Percentiles rank a stretch among this genome's conserved stretches.
Evolutionary conservation across 2,329 filamentous ascomycete genomes (phyloP).

Genomic region (Scedosporium boydii): DNA sequence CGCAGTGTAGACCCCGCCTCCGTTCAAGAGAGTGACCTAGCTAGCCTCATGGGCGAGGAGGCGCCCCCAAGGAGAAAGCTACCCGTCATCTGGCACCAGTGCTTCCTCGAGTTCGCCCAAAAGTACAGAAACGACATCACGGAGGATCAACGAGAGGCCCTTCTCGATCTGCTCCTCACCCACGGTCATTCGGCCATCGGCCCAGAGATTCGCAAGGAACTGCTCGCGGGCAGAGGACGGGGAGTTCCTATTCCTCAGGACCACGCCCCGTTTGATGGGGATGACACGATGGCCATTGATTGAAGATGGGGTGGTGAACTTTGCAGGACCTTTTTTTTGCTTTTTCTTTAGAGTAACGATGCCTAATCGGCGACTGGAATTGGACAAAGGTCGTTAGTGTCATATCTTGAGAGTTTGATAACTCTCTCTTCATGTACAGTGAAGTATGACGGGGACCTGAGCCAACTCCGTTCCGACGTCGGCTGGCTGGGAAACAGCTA

Average conservation of each 20-base stretch:
- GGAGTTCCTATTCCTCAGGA: constrained; percentile 53
- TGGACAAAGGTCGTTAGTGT: too few species aligned
- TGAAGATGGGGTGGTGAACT: constrained; percentile 13
- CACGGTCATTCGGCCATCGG: constrained; percentile 83
- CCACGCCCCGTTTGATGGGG: constrained; percentile 51
- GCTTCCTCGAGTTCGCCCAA: constrained; percentile 82
- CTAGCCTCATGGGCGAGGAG: constrained; percentile 33
- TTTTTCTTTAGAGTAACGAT: background rate
- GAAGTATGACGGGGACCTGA: too few species aligned
- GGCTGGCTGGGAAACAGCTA: too few species aligned
- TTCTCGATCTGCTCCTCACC: constrained; percentile 76
- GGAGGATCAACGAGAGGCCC: constrained; percentile 83
- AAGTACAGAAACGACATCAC: constrained; percentile 94
- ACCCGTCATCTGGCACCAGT: constrained; percentile 95
- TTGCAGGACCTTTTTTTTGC: background rate
- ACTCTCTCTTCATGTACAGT: background rate
- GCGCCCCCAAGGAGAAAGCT: constrained; percentile 54
- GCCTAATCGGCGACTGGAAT: too few species aligned
- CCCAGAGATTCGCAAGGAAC: constrained; percentile 79
- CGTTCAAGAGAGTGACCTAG: constrained; percentile 41
- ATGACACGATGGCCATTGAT: constrained; percentile 85
- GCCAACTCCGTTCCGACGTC: too few species aligned
- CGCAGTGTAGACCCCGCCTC: constrained; percentile 55
- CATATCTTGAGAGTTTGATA: background rate
- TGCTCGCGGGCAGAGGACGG: constrained; percentile 78